Percentiles rank a stretch among this genome's conserved stretches.
phyloP scores from a whole-genome alignment of 208 protist genomes.

The Leptomonas pyrrhocoris region DNA sequence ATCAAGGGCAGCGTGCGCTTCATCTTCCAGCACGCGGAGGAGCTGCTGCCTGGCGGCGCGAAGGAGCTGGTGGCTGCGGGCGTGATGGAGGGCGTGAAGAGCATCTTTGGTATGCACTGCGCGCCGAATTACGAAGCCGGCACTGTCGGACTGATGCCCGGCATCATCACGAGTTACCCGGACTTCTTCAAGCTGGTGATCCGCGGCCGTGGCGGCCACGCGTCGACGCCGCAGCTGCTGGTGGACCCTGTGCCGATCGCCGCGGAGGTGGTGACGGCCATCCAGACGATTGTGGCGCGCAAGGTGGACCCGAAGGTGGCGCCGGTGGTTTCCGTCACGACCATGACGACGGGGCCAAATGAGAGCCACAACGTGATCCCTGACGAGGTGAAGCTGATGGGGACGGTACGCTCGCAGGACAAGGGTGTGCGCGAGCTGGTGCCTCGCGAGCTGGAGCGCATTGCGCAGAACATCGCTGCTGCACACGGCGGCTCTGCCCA shows the following conservation, averaged over 20 bases:
- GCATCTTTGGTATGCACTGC: conserved; percentile 61
- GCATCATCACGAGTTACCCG: conserved; percentile 37
- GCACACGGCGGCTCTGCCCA: conserved; percentile 48
- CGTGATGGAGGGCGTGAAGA: conserved; percentile 60
- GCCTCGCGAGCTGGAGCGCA: conserved; percentile 44
- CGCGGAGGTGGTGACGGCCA: conserved; percentile 49
- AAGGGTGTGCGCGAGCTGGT: conserved; percentile 42
- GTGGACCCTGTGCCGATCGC: conserved; percentile 69
- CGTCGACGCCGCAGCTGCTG: conserved; percentile 58
- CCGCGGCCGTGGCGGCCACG: conserved; percentile 56
- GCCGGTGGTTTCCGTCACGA: conserved; percentile 60
- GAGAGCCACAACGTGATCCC: conserved; percentile 76
- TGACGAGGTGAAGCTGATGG: conserved; percentile 53
- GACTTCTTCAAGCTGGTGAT: conserved; percentile 64
- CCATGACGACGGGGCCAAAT: conserved; percentile 49
- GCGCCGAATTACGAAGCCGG: conserved; percentile 39
- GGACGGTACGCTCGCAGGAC: conserved; percentile 56
- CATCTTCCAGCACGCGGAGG: conserved; percentile 80
- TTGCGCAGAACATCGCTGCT: conserved; percentile 44
- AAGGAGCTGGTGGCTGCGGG: conserved; percentile 51
- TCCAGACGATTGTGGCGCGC: conserved; percentile 70
- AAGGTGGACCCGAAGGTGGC: conserved; percentile 41
- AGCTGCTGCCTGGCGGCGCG: conserved; percentile 62
- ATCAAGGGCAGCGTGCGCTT: conserved; percentile 72
- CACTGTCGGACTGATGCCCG: conserved; percentile 30